phyloP scores from a whole-genome alignment of 225 moss, liverwort and hornwort species.

The Pseudoscleropodium purum region DNA sequence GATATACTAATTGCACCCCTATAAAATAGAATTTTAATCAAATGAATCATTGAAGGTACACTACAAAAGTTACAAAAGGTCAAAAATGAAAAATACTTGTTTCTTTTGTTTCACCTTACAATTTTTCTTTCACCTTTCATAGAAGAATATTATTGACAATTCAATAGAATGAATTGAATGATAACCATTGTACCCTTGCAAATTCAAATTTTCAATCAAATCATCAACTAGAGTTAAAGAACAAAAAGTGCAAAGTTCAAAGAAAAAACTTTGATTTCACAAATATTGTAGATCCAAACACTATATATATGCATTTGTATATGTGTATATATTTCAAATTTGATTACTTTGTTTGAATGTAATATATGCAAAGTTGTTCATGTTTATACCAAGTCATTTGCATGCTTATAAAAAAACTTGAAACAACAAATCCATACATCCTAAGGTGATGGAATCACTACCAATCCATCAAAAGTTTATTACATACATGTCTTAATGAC shows the following conservation, averaged over 20 bases:
- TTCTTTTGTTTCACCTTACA: background rate
- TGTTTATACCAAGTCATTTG: background rate
- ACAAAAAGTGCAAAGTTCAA: background rate
- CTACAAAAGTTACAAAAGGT: background rate
- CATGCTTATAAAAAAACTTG: background rate
- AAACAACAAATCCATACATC: background rate
- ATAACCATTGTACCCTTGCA: too few relatives aligned
- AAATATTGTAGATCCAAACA: background rate
- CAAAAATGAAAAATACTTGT: background rate
- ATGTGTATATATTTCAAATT: too few relatives aligned
- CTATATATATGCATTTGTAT: background rate
- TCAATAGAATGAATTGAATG: background rate
- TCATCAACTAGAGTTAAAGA: background rate
- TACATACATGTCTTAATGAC: background rate
- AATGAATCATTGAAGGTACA: background rate
- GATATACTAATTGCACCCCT: background rate
- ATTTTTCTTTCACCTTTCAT: background rate
- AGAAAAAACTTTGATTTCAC: background rate
- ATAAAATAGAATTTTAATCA: background rate
- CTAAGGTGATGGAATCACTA: background rate
- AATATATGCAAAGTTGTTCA: background rate
- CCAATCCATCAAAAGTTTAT: background rate
- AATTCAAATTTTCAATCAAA: background rate
- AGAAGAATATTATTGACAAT: background rate
- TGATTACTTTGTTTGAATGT: background rate